phyloP scores from a whole-genome alignment of 108 stramenopile species.

The Pseudonitzschia multiseries region DNA sequence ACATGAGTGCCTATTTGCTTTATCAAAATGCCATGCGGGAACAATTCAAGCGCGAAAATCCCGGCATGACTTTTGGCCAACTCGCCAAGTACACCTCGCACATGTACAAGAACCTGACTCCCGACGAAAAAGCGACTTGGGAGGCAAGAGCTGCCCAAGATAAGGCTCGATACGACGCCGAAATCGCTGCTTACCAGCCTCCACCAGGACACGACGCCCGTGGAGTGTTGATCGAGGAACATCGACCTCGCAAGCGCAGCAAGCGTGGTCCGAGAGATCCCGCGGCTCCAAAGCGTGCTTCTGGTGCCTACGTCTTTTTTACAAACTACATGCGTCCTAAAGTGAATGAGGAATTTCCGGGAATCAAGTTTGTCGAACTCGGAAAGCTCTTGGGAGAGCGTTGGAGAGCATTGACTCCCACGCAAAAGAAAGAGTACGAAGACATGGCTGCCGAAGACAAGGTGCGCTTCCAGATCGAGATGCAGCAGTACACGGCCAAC shows the following conservation, averaged over 20 bases:
- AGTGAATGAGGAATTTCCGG: conserved; percentile 79
- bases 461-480: conserved; percentile 83
- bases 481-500: conserved; percentile 78
- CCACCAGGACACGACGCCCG: conserved; percentile 81
- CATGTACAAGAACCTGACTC: conserved; percentile 85
- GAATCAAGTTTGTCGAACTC: conserved; percentile 90
- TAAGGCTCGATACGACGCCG: conserved; percentile 79
- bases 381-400: conserved; percentile 88
- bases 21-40: conserved; percentile 89
- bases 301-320: conserved; percentile 85
- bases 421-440: conserved; percentile 84
- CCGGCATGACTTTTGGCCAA: conserved; percentile 81
- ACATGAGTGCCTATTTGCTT: conserved; percentile 85
- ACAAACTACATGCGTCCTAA: conserved; percentile 82
- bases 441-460: conserved; percentile 87
- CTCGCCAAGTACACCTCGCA: conserved; percentile 89
- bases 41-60: conserved; percentile 23
- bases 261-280: conserved; percentile 75
- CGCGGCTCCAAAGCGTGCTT: conserved; percentile 71
- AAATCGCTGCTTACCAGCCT: conserved; percentile 73
- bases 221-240: conserved; percentile 79
- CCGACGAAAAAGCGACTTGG: conserved; percentile 83
- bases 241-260: conserved; percentile 61
- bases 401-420: conserved; percentile 83
- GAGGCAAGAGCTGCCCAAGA: conserved; percentile 78